A percentile compares a stretch with the other conserved stretches of the same genome.
phyloP scores from a whole-genome alignment of 495 filamentous ascomycete genomes.

The Thozetella sp. region DNA sequence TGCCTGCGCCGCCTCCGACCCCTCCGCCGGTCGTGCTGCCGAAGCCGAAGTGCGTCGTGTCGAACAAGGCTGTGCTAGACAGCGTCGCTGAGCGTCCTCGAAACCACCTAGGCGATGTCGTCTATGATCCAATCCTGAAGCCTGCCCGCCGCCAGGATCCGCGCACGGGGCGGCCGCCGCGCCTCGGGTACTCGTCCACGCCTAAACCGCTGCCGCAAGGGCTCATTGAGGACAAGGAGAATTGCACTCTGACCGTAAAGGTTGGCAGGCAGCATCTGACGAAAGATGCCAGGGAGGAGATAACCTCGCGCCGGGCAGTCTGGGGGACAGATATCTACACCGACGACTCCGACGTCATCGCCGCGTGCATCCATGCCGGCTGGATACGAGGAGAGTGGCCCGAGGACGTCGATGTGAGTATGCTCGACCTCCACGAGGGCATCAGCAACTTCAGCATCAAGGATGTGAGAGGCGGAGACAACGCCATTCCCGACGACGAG shows the following conservation, averaged over 20 bases:
- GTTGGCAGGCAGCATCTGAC: conserved; percentile 80
- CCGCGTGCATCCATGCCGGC: conserved; percentile 90
- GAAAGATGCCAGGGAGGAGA: conserved; percentile 70
- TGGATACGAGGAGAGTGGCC: conserved; percentile 90
- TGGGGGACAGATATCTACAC: conserved; percentile 97
- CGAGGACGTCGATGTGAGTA: conserved; percentile 64
- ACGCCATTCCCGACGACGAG: conserved; percentile 5
- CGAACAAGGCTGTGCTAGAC: conserved; percentile 67
- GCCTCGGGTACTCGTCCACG: conserved; percentile 68
- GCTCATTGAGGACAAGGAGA: conserved; percentile 78
- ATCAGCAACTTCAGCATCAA: conserved; percentile 20
- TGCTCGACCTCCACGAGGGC: conserved; percentile 65
- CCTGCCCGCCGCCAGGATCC: conserved; percentile 52
- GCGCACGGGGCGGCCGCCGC: conserved; percentile 48
- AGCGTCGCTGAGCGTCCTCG: conserved; percentile 71
- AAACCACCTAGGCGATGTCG: conserved; percentile 70
- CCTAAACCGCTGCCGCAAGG: conserved; percentile 71
- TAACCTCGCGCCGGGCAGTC: conserved; percentile 73
- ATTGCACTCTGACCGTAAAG: conserved; percentile 87
- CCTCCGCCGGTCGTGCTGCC: conserved; percentile 45
- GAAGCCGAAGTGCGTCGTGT: conserved; percentile 64
- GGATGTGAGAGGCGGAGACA: conserved; percentile 11
- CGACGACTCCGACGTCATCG: conserved; percentile 92
- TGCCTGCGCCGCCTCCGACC: conserved; percentile 40
- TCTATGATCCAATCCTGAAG: conserved; percentile 56